Evolutionary conservation across 2,329 filamentous ascomycete species (phyloP).

Genomic region (Fusarium graminum): DNA sequence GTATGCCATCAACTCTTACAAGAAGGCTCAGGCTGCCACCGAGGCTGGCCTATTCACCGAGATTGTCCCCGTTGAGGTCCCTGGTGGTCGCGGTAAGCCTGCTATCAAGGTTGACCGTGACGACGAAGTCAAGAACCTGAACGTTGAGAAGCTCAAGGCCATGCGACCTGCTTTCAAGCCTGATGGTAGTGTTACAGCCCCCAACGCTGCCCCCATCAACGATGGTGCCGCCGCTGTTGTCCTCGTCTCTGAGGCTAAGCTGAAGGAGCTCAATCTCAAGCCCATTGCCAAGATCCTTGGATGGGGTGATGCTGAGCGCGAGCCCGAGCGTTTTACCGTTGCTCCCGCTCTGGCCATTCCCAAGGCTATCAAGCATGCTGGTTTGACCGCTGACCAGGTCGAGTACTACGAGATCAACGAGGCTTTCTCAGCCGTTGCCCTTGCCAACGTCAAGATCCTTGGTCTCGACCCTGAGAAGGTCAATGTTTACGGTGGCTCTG

Average conservation of each 20-base stretch:
- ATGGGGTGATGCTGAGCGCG: constrained; percentile 94
- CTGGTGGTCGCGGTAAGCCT: constrained; percentile 91
- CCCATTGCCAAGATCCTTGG: constrained; percentile 96
- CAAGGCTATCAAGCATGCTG: constrained; percentile 96
- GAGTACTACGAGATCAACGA: constrained; percentile 99
- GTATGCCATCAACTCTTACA: constrained; percentile 95
- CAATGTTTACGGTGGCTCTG: constrained; percentile 94
- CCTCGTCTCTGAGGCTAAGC: constrained; percentile 91
- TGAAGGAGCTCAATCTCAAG: constrained; percentile 91
- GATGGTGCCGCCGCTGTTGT: constrained; percentile 94
- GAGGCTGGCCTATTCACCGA: constrained; percentile 87
- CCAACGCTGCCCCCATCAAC: constrained; percentile 96
- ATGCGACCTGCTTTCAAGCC: constrained; percentile 88
- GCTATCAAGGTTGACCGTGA: constrained; percentile 83
- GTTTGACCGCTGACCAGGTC: constrained; percentile 79
- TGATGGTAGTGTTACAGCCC: constrained; percentile 91
- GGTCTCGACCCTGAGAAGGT: constrained; percentile 85
- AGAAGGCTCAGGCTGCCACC: constrained; percentile 89
- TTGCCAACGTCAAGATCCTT: constrained; percentile 96
- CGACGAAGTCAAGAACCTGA: constrained; percentile 96
- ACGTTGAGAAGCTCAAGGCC: constrained; percentile 82
- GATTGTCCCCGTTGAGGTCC: constrained; percentile 90
- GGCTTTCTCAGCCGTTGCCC: constrained; percentile 95
- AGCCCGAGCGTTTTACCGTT: constrained; percentile 95
- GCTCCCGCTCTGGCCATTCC: constrained; percentile 94